phyloP scores from a whole-genome alignment of 306 rosid genomes.

The Dryas drummondii region DNA sequence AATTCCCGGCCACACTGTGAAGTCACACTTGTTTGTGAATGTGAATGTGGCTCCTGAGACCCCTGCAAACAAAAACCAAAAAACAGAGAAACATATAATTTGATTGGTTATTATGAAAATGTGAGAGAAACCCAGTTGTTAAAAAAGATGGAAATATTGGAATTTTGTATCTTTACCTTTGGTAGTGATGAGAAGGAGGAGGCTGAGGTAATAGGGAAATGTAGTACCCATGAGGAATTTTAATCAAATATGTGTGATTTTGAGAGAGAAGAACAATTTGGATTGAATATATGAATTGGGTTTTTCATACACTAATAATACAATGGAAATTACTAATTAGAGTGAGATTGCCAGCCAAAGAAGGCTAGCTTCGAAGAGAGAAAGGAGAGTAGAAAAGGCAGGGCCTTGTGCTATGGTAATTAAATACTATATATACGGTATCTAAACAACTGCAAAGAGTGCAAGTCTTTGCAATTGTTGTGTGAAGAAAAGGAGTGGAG shows the following conservation, averaged over 20 bases:
- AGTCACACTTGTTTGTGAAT: constrained; percentile 70
- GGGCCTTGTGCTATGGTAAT: too few species aligned
- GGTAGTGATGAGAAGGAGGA: constrained; percentile 34
- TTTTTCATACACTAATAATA: too few species aligned
- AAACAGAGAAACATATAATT: constrained; percentile 14
- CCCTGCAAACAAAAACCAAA: constrained; percentile 30
- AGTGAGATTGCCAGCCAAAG: too few species aligned
- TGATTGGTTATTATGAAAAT: background rate
- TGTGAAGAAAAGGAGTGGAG: constrained; percentile 7
- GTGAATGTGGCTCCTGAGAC: constrained; percentile 74
- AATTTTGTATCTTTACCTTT: constrained; percentile 37
- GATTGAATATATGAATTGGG: background rate
- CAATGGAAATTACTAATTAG: too few species aligned
- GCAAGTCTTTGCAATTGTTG: background rate
- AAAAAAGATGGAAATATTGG: background rate
- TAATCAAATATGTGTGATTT: background rate
- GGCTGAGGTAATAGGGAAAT: constrained; percentile 12
- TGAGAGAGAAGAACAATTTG: too few species aligned
- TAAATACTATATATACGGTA: too few species aligned
- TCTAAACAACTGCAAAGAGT: too few species aligned
- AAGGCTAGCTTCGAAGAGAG: too few species aligned
- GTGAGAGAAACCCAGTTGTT: background rate
- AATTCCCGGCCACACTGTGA: constrained; percentile 93
- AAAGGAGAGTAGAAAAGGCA: too few species aligned
- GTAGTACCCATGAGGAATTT: constrained; percentile 27